A percentile compares a stretch with the other conserved stretches of the same genome.
These are phyloP conservation scores for Rhodamnia rubescens DNA, from an alignment of 345 rosid species.

Conservation along the genomic window DNA sequence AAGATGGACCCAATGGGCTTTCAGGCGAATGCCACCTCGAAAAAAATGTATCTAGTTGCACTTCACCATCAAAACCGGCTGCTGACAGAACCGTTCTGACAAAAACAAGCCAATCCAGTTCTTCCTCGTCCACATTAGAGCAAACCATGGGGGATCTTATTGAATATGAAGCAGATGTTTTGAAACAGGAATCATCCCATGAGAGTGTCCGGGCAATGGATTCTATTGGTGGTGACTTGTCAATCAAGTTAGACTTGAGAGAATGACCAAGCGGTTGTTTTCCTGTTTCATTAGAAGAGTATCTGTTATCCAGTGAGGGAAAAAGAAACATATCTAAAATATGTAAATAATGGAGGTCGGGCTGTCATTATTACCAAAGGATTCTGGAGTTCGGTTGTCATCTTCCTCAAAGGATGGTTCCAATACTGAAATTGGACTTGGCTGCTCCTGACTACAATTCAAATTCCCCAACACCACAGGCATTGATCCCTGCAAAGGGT, in stretches of 20 bases:
- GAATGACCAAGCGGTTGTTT: slow-evolving; percentile 12
- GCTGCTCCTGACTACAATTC: slow-evolving; percentile 80
- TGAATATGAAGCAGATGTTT: slow-evolving; percentile 26
- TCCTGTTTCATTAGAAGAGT: slow-evolving; percentile 23
- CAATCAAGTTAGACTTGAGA: slow-evolving; percentile 57
- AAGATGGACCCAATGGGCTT: slow-evolving; percentile 65
- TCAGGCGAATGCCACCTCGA: slow-evolving; percentile 61
- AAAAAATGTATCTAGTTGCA: slow-evolving; percentile 20
- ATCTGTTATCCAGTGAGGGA: neutral
- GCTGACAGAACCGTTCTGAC: slow-evolving; percentile 40
- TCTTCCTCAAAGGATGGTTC: slow-evolving; percentile 66
- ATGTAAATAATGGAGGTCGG: neutral
- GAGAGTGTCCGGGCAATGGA: slow-evolving; percentile 53
- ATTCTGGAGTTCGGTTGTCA: slow-evolving; percentile 27
- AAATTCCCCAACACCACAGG: slow-evolving; percentile 22
- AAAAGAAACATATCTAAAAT: neutral
- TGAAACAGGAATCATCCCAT: slow-evolving; percentile 37
- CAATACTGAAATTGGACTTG: slow-evolving; percentile 87
- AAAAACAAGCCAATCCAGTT: slow-evolving; percentile 46
- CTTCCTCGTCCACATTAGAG: neutral
- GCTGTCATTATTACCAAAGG: slow-evolving; percentile 4
- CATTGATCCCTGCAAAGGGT: slow-evolving; percentile 37
- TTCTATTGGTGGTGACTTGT: slow-evolving; percentile 66
- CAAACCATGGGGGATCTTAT: slow-evolving; percentile 17
- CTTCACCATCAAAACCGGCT: slow-evolving; percentile 39